phyloP scores from a whole-genome alignment of 805 yeast genomes.

The Candida rishiriensis region DNA sequence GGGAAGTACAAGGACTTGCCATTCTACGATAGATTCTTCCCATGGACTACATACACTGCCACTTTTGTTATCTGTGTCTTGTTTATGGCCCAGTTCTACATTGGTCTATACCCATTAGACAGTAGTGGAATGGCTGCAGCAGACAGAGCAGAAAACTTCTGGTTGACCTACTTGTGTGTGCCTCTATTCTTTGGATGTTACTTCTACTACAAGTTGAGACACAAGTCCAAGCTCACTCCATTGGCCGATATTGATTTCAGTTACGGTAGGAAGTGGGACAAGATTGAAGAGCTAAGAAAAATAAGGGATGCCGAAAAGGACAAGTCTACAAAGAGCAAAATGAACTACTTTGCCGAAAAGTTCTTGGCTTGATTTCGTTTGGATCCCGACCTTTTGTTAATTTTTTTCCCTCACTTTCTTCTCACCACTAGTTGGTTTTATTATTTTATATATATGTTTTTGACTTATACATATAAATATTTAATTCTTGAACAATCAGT shows the following conservation, averaged over 20 bases:
- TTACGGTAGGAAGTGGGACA: conserved; percentile 29
- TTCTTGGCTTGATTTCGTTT: conserved; percentile 12
- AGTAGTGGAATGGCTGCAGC: conserved; percentile 37
- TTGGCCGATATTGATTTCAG: conserved; percentile 33
- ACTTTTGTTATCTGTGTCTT: conserved; percentile 43
- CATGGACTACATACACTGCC: conserved; percentile 39
- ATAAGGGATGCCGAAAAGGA: conserved; percentile 12
- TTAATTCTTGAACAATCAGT: too few relatives aligned
- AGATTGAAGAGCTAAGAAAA: conserved; percentile 14
- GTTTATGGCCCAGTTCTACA: conserved; percentile 61
- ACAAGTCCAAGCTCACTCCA: conserved; percentile 27
- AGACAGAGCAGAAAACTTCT: conserved; percentile 39
- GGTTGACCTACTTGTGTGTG: conserved; percentile 53
- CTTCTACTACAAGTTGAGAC: conserved; percentile 53
- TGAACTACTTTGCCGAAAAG: conserved; percentile 12
- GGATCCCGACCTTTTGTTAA: too few relatives aligned
- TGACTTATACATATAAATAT: too few relatives aligned
- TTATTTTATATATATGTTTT: too few relatives aligned
- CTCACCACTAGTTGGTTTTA: too few relatives aligned
- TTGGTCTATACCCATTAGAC: conserved; percentile 57
- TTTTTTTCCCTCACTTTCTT: too few relatives aligned
- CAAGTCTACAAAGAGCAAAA: conserved; percentile 2
- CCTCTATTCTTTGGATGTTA: conserved; percentile 54
- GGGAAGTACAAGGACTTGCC: conserved; percentile 32
- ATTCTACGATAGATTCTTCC: conserved; percentile 49